Percentiles rank a stretch among this genome's conserved stretches.
Evolutionary conservation across 768 basidiomycete species (phyloP).

Genomic region (Termitomyces eurrhizus): DNA sequence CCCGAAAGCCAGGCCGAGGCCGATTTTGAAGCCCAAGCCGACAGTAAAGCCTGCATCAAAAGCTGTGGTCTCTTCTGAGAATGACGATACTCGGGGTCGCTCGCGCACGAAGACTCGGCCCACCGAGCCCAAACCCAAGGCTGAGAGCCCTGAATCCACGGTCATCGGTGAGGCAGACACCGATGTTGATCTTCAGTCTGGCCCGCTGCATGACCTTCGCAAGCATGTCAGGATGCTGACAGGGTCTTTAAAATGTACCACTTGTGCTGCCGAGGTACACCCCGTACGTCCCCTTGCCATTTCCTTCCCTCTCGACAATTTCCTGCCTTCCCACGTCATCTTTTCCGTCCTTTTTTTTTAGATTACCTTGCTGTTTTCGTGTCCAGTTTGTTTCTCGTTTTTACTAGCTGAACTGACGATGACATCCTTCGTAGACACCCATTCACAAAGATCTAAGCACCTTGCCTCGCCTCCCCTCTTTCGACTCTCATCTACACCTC

Average conservation of each 20-base stretch:
- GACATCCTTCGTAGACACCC: not conserved
- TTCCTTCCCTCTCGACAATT: not conserved
- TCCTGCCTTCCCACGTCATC: not conserved
- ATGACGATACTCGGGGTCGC: not conserved
- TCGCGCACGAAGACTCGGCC: not conserved
- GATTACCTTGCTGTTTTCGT: not conserved
- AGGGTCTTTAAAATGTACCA: conserved; percentile 3
- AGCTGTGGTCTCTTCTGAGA: not conserved
- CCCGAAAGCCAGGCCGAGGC: not conserved
- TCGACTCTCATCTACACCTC: conserved; percentile 7
- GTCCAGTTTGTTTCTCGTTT: not conserved
- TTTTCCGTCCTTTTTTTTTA: not conserved
- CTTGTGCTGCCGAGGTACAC: not conserved
- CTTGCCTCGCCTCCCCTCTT: not conserved
- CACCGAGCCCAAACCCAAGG: not conserved
- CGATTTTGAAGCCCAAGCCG: conserved; percentile 3
- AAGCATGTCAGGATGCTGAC: conserved; percentile 5
- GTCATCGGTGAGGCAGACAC: not conserved
- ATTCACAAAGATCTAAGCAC: not conserved
- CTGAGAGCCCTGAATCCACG: not conserved
- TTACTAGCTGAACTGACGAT: not conserved
- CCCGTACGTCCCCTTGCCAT: conserved; percentile 4
- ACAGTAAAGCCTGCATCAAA: not conserved
- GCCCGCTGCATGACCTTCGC: conserved; percentile 3
- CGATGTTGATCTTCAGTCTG: not conserved